Conservation (phyloP, 495 filamentous ascomycete genomes). For the Tuber melanosporum region DNA sequence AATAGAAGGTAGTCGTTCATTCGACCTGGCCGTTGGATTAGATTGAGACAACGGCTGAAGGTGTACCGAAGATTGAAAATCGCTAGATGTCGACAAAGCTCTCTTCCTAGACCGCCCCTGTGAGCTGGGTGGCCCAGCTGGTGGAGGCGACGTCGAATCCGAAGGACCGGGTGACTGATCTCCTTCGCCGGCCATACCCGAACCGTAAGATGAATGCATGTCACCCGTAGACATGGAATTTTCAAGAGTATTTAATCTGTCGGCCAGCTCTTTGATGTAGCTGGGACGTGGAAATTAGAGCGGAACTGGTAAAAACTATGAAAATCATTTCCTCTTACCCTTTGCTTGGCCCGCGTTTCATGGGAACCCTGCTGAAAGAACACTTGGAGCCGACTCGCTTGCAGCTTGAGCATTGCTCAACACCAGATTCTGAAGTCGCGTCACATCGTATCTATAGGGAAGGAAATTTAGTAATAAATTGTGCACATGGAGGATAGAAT, state of each 20-base stretch:
- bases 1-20: constrained; percentile 39
- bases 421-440: constrained; percentile 69
- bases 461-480: neutral
- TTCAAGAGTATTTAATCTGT: constrained; percentile 78
- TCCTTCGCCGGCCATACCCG: constrained; percentile 36
- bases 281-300: constrained; percentile 47
- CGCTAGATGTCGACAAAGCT: constrained; percentile 39
- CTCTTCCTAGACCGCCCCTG: constrained; percentile 33
- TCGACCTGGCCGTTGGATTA: constrained; percentile 32
- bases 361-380: constrained; percentile 84
- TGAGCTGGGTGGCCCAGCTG: constrained; percentile 20
- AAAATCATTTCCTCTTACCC: constrained; percentile 51
- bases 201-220: constrained; percentile 37
- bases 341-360: constrained; percentile 94
- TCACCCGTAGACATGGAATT: constrained; percentile 43
- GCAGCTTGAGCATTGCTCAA: constrained; percentile 80
- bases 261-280: constrained; percentile 94
- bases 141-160: constrained; percentile 41
- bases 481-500: constrained; percentile 8
- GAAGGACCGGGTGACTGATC: constrained; percentile 40
- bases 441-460: constrained; percentile 72
- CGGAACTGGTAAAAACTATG: constrained; percentile 19
- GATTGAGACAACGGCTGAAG: constrained; percentile 39
- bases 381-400: constrained; percentile 68
- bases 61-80: constrained; percentile 38